Percentiles rank a stretch among this genome's conserved stretches.
phyloP scores from a whole-genome alignment of 2,329 filamentous ascomycete species.

The Sarocladium oryzae region DNA sequence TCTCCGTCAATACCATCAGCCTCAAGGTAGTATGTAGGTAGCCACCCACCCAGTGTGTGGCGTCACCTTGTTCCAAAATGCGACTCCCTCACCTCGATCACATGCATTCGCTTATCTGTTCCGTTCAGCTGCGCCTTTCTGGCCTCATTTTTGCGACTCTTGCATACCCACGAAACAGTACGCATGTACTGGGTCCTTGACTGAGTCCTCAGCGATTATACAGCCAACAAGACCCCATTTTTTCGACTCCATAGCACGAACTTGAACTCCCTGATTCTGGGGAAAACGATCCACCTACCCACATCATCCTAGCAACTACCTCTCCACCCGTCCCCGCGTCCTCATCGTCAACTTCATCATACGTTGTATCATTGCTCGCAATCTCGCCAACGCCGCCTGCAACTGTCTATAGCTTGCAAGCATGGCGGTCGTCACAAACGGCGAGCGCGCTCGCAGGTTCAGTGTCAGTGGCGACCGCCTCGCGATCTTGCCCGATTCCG shows the following conservation, averaged over 20 bases:
- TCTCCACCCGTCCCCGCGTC: neutral
- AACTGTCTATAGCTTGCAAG: neutral
- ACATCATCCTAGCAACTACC: slow-evolving; percentile 1
- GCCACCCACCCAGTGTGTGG: neutral
- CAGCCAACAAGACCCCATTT: neutral
- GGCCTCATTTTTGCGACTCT: neutral
- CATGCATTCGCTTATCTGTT: neutral
- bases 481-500: slow-evolving; percentile 28
- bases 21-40: slow-evolving; percentile 6
- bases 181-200: too few relatives aligned
- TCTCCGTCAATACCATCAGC: neutral
- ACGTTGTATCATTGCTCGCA: neutral
- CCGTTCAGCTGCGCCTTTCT: neutral
- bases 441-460: slow-evolving; percentile 8
- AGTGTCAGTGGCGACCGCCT: slow-evolving; percentile 15
- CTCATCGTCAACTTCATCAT: neutral
- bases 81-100: slow-evolving; percentile 1
- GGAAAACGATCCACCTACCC: slow-evolving; percentile 5
- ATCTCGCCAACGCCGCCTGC: neutral
- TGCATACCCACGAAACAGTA: too few relatives aligned
- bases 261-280: neutral
- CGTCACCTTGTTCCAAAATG: neutral
- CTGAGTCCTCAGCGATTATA: too few relatives aligned
- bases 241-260: neutral
- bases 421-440: slow-evolving; percentile 9